Percentiles rank a stretch among this genome's conserved stretches.
These are phyloP conservation scores for Calocera cornea DNA, from an alignment of 768 basidiomycete species.

Conservation along the genomic window DNA sequence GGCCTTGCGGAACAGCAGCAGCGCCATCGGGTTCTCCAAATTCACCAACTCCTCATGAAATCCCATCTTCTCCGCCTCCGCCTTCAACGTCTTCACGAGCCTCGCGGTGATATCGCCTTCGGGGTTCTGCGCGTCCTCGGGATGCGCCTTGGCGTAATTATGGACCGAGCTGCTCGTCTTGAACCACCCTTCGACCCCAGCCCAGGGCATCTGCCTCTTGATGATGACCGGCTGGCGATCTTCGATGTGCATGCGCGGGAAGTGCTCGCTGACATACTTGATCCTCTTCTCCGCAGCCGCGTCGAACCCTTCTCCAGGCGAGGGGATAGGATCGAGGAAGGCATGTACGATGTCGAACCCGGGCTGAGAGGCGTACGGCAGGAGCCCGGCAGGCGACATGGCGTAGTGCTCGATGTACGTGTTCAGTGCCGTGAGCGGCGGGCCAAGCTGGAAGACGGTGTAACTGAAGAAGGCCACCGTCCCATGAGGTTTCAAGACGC, in stretches of 20 bases:
- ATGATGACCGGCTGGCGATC: not conserved
- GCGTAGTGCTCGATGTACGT: not conserved
- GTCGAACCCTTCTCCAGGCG: not conserved
- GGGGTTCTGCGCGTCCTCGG: not conserved
- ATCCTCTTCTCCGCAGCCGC: not conserved
- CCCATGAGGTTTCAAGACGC: not conserved
- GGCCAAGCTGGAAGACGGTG: not conserved
- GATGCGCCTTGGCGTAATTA: not conserved
- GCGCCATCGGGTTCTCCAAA: not conserved
- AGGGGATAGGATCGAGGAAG: not conserved
- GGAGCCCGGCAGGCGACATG: not conserved
- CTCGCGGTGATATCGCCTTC: not conserved
- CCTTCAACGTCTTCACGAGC: not conserved
- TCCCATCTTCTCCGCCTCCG: not conserved
- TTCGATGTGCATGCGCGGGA: not conserved
- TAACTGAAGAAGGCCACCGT: constrained; percentile 4
- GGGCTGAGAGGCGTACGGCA: not conserved
- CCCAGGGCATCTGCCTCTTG: not conserved
- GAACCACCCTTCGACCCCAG: not conserved
- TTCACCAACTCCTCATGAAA: not conserved
- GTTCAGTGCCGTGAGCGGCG: not conserved
- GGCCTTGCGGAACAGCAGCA: not conserved
- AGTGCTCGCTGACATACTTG: not conserved
- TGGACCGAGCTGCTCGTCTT: not conserved
- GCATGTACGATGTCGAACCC: not conserved